Percentiles rank a stretch among this genome's conserved stretches.
Conservation (phyloP, 495 filamentous ascomycete genomes). For the Bacidia rubella region DNA sequence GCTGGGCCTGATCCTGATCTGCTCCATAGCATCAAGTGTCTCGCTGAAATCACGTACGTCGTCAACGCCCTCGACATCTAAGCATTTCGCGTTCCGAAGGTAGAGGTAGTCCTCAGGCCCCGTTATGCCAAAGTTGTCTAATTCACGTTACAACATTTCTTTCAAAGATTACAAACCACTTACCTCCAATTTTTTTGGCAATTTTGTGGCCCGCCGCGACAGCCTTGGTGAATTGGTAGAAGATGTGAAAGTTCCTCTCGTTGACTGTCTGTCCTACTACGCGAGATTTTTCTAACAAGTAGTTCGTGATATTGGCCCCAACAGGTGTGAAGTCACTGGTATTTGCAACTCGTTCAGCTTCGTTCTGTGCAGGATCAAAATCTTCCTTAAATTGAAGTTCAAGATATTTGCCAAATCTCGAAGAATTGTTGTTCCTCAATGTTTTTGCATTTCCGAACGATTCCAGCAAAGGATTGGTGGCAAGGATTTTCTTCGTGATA, state of each 20-base stretch:
- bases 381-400: constrained; percentile 83
- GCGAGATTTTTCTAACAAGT: constrained; percentile 86
- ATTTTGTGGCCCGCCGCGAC: constrained; percentile 42
- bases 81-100: constrained; percentile 85
- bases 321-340: constrained; percentile 49
- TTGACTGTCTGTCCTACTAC: constrained; percentile 93
- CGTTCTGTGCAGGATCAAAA: neutral
- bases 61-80: constrained; percentile 85
- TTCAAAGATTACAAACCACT: constrained; percentile 1
- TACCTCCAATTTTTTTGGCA: constrained; percentile 53
- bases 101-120: constrained; percentile 90
- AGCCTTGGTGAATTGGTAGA: constrained; percentile 96
- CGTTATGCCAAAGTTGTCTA: constrained; percentile 71
- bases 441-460: constrained; percentile 99
- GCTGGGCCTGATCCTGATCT: constrained; percentile 74
- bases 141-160: neutral
- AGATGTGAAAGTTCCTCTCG: constrained; percentile 98
- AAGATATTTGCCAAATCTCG: constrained; percentile 93
- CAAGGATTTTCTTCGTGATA: constrained; percentile 97
- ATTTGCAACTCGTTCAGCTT: constrained; percentile 42
- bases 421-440: constrained; percentile 96
- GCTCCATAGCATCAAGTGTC: constrained; percentile 82
- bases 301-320: constrained; percentile 96
- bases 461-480: constrained; percentile 92
- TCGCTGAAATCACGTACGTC: constrained; percentile 84